These are phyloP conservation scores for Penicillium nordicum DNA, from an alignment of 2,329 filamentous ascomycete genomes.

Conservation along the genomic window DNA sequence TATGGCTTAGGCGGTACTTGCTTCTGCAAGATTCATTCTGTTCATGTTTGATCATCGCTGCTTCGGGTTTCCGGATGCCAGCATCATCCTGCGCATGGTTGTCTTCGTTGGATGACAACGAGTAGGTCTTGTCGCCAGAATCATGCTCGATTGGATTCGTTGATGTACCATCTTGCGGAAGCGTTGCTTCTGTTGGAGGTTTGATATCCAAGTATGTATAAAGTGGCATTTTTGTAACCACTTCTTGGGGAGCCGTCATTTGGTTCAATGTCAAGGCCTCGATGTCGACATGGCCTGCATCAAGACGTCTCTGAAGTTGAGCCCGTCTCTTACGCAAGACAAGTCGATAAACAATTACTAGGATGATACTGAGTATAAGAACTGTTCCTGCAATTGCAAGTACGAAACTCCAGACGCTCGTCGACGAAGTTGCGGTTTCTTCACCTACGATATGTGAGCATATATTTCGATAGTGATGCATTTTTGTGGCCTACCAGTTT, in stretches of 20 bases:
- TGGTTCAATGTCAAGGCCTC: constrained; percentile 82
- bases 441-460: constrained; percentile 41
- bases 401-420: constrained; percentile 77
- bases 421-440: constrained; percentile 50
- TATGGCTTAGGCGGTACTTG: constrained; percentile 45
- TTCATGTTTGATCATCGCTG: constrained; percentile 11
- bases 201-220: constrained; percentile 63
- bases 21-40: constrained; percentile 3
- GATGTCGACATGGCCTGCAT: constrained; percentile 76
- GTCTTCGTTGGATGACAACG: background rate
- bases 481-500: constrained; percentile 37
- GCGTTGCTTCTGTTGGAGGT: constrained; percentile 1
- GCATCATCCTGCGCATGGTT: background rate
- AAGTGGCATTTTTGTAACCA: constrained; percentile 71
- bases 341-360: constrained; percentile 71
- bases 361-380: constrained; percentile 59
- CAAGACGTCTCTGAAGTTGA: constrained; percentile 66
- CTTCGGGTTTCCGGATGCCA: constrained; percentile 11
- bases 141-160: constrained; percentile 1
- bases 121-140: background rate
- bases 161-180: constrained; percentile 4
- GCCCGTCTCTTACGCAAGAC: constrained; percentile 69
- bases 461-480: constrained; percentile 39
- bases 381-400: constrained; percentile 79
- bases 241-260: constrained; percentile 67